Evolutionary conservation across 768 basidiomycete species (phyloP), one percentile per base, ranked within the genome.

Genomic region (Boletus coccyginus): DNA sequence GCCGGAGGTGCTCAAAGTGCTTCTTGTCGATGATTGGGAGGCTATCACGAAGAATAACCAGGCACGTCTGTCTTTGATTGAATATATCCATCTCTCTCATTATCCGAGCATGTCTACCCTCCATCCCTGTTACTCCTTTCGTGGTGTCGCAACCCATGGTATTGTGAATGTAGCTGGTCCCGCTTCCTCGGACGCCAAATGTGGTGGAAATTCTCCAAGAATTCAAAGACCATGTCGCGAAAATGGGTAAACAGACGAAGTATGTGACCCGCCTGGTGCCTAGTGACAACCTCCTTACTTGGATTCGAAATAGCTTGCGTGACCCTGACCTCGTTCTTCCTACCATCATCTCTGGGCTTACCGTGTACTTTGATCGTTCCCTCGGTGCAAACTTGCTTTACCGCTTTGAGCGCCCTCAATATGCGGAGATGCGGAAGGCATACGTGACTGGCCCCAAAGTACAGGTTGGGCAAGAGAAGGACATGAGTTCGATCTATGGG

Each of bases 1-100:
- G 6, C 97, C 96, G 0, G 97, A 98, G 64, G 71, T 81, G n/a
- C 79, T 98, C 59, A 98, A 97, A 70, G 81, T 86, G 32, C 79
- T 89, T 46, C 79, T 99, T 38, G 94, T 98, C 3, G 94, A 98
- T 66, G 97, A 98, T 63, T 99, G 97, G 97, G 96, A 98, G 73
- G 84, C 87, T 6, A 86, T 98, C 39, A 98, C 97, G 51, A 98
- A 97, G 77, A 91, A 94, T 68, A 85, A 86, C 62, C 90, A 94
- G 82, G 96, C 89, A 56, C 29, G 73, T 59, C 27, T 24, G 17
- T 17, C 31, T 21, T 40, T 42, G 16, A 39, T 48, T 40, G 19
- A 21, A 47, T 46, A 5, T 46, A 35, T n/a, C 21, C 33, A 1
- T 31, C 47, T 47, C 24, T 19, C 47, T 62, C 35, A 61, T 7